Evolutionary conservation across 148 eudicot species (phyloP).

Genomic region (Rhododendron kiyosumense): DNA sequence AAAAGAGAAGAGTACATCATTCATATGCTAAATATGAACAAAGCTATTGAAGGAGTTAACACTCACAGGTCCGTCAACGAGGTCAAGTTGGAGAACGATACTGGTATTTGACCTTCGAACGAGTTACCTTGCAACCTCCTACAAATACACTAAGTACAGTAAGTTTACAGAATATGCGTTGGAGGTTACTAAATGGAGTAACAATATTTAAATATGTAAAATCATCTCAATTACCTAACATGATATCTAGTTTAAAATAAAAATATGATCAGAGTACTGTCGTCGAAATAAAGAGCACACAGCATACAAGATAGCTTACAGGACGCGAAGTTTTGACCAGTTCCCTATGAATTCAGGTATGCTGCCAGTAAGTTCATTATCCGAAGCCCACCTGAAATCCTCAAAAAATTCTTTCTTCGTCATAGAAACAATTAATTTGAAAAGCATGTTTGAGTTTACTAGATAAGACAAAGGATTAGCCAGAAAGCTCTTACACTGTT

Average conservation of each 20-base stretch:
- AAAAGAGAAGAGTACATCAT: background rate
- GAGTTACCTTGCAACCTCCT: conserved; percentile 69
- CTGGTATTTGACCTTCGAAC: conserved; percentile 59
- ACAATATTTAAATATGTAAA: background rate
- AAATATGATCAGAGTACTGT: background rate
- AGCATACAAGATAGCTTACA: conserved; percentile 24
- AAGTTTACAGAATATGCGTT: background rate
- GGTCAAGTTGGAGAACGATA: conserved; percentile 38
- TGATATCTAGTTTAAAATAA: background rate
- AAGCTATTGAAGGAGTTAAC: background rate
- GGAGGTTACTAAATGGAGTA: background rate
- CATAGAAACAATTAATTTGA: background rate
- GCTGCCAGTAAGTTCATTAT: conserved; percentile 50
- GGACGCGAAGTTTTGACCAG: background rate
- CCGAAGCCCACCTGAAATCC: conserved; percentile 72
- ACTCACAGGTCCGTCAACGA: conserved; percentile 51
- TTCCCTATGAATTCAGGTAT: conserved; percentile 68
- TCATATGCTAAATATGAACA: background rate
- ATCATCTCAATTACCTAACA: background rate
- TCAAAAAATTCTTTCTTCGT: conserved; percentile 2
- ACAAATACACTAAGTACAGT: conserved; percentile 3
- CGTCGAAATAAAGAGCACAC: background rate
- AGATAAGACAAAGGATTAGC: background rate
- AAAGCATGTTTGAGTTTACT: background rate
- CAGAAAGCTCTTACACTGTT: conserved; percentile 43